phyloP scores from a whole-genome alignment of 148 eudicot species.

The Polygonum aviculare region DNA sequence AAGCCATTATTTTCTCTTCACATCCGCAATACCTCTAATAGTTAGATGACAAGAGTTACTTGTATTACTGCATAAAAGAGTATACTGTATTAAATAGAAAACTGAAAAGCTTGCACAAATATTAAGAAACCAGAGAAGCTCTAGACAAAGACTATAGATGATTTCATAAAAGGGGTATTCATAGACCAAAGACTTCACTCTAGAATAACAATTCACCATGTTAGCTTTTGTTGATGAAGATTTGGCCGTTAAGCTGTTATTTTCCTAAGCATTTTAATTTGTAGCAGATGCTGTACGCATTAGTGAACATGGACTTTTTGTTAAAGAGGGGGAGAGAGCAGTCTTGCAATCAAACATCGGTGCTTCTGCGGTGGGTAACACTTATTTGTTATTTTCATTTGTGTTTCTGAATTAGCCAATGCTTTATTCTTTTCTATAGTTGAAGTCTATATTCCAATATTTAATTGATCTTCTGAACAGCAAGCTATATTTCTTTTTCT shows the following conservation, averaged over 20 bases:
- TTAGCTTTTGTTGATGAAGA: background rate
- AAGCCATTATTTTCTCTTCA: background rate
- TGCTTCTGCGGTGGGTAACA: background rate
- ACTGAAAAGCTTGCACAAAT: background rate
- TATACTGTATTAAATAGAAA: background rate
- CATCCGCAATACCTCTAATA: background rate
- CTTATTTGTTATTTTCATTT: background rate
- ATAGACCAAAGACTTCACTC: background rate
- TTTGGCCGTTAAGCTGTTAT: background rate
- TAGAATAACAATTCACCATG: background rate
- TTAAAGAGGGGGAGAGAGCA: slow-evolving; percentile 9
- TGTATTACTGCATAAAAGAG: background rate
- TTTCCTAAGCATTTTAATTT: background rate
- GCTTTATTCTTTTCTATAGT: background rate
- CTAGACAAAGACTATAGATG: background rate
- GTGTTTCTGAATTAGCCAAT: background rate
- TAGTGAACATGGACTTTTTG: background rate
- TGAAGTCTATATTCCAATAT: background rate
- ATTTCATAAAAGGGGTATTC: background rate
- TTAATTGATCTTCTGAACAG: background rate
- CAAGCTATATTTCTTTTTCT: background rate
- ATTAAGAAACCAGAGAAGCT: background rate
- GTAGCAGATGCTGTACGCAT: slow-evolving; percentile 4
- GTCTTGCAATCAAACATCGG: background rate
- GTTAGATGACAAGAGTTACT: background rate